phyloP scores from a whole-genome alignment of 1,284 basidiomycete species.

The Marasmius oreades region DNA sequence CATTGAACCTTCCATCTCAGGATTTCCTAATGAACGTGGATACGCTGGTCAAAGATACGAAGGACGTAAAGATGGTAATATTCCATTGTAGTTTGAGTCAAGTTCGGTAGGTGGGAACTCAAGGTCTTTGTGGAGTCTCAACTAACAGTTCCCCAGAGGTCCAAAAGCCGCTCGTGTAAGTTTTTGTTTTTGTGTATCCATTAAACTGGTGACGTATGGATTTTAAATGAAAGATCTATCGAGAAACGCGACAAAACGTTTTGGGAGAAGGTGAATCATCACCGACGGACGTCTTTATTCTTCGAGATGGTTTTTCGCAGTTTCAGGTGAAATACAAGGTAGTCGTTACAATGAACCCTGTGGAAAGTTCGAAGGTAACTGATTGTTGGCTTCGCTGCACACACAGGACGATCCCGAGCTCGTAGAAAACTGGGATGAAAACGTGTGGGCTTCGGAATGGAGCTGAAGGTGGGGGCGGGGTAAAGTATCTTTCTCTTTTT shows the following conservation, averaged over 20 bases:
- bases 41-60: slow-evolving; percentile 54
- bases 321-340: slow-evolving; percentile 72
- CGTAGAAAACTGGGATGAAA: slow-evolving; percentile 71
- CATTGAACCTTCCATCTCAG: slow-evolving; percentile 57
- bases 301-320: slow-evolving; percentile 65
- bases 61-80: slow-evolving; percentile 57
- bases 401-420: slow-evolving; percentile 60
- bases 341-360: slow-evolving; percentile 9
- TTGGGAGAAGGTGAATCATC: slow-evolving; percentile 33
- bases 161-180: slow-evolving; percentile 70
- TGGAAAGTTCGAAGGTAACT: background rate
- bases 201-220: background rate
- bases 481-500: slow-evolving; percentile 4
- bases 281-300: slow-evolving; percentile 55
- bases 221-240: slow-evolving; percentile 50
- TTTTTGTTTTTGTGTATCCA: slow-evolving; percentile 1
- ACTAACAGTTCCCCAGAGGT: too few species aligned
- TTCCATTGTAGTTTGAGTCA: slow-evolving; percentile 80
- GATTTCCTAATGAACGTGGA: slow-evolving; percentile 56
- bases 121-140: too few species aligned
- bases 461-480: slow-evolving; percentile 20
- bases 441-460: slow-evolving; percentile 52
- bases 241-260: slow-evolving; percentile 48
- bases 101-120: slow-evolving; percentile 56
- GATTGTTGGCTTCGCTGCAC: slow-evolving; percentile 3